A percentile compares a stretch with the other conserved stretches of the same genome.
Evolutionary conservation across 495 filamentous ascomycete genomes (phyloP).

Genomic region (Endocarpon pusillum): DNA sequence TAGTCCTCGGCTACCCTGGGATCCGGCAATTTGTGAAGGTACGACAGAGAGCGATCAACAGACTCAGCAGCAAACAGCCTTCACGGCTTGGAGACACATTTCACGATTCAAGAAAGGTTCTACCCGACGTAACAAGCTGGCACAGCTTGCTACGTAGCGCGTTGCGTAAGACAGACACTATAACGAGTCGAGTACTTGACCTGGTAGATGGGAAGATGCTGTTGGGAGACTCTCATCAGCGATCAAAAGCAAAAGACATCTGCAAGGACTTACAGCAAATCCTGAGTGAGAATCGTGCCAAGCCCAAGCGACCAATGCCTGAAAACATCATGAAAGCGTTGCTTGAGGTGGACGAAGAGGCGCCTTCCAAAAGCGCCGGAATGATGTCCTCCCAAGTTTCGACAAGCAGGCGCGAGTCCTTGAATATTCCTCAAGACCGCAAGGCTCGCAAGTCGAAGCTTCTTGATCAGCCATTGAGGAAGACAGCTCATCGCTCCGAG

Average conservation of each 20-base stretch:
- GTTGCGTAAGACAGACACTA: slow-evolving; percentile 3
- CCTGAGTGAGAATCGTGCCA: neutral
- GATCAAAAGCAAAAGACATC: slow-evolving; percentile 2
- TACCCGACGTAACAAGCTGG: slow-evolving; percentile 3
- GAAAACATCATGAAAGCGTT: neutral
- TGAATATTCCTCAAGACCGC: neutral
- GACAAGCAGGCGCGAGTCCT: neutral
- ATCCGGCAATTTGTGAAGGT: slow-evolving; percentile 11
- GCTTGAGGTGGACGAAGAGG: neutral
- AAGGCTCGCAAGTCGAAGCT: neutral
- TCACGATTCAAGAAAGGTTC: slow-evolving; percentile 9
- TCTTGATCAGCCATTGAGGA: neutral
- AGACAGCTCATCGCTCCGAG: no score
- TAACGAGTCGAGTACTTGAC: slow-evolving; percentile 5
- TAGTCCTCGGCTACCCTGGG: slow-evolving; percentile 17
- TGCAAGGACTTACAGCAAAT: slow-evolving; percentile 7
- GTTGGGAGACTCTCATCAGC: slow-evolving; percentile 2
- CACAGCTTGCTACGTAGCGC: slow-evolving; percentile 3
- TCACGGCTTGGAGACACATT: slow-evolving; percentile 9
- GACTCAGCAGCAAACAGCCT: neutral
- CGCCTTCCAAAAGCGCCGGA: neutral
- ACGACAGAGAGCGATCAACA: slow-evolving; percentile 8
- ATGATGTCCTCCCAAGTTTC: no score
- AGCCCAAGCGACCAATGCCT: neutral
- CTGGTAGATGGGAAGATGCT: slow-evolving; percentile 11